A percentile compares a stretch with the other conserved stretches of the same genome.
Evolutionary conservation across 2,329 filamentous ascomycete species (phyloP).

Genomic region (Stemphylium vesicarium): DNA sequence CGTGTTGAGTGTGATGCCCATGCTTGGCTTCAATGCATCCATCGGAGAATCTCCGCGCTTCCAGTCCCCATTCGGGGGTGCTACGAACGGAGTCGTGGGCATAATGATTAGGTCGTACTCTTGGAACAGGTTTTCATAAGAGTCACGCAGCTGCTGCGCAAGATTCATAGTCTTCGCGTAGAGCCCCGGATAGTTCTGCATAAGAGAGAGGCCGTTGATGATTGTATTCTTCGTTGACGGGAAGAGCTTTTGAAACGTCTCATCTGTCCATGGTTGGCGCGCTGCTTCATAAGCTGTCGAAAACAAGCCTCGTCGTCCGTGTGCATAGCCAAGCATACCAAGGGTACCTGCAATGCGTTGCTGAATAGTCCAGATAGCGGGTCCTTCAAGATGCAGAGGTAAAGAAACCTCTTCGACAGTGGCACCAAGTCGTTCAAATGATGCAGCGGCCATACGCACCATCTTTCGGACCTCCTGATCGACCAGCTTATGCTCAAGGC

Average conservation of each 20-base stretch:
- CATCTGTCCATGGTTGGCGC: conserved; percentile 56
- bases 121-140: conserved; percentile 47
- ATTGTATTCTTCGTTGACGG: conserved; percentile 57
- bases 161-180: conserved; percentile 53
- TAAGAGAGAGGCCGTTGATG: conserved; percentile 51
- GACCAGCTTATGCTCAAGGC: conserved; percentile 39
- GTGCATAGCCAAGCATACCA: conserved; percentile 46
- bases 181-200: conserved; percentile 47
- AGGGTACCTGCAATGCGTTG: conserved; percentile 53
- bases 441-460: conserved; percentile 50
- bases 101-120: conserved; percentile 51
- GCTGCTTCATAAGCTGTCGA: conserved; percentile 49
- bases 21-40: conserved; percentile 36
- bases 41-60: conserved; percentile 37
- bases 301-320: conserved; percentile 29
- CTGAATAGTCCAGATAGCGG: conserved; percentile 46
- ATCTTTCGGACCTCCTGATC: conserved; percentile 49
- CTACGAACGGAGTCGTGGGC: conserved; percentile 46
- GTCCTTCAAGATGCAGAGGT: conserved; percentile 48
- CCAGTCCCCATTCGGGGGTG: conserved; percentile 30
- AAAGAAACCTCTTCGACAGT: conserved; percentile 46
- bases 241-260: conserved; percentile 58
- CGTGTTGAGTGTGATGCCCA: conserved; percentile 39
- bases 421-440: conserved; percentile 56
- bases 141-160: conserved; percentile 47